Evolutionary conservation across 805 yeast species (phyloP).

Genomic region (Ogataea angusta): DNA sequence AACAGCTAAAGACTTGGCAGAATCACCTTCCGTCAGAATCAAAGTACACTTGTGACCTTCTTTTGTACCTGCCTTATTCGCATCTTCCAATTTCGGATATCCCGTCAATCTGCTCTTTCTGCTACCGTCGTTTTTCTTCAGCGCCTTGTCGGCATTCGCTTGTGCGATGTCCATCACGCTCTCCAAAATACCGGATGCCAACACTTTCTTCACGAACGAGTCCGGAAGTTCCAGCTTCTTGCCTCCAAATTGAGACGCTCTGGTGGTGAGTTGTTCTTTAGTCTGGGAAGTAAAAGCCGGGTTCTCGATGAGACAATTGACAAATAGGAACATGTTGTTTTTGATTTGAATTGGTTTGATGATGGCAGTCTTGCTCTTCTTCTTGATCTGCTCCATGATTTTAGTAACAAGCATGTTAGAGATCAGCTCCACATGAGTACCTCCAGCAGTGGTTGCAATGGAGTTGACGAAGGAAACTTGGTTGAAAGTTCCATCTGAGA

Average conservation of each 20-base stretch:
- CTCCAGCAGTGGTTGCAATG: slow-evolving; percentile 96
- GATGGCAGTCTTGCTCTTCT: slow-evolving; percentile 59
- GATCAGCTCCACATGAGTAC: slow-evolving; percentile 87
- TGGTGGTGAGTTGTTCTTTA: slow-evolving; percentile 90
- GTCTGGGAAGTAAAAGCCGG: slow-evolving; percentile 98
- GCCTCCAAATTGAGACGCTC: slow-evolving; percentile 86
- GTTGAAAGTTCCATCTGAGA: slow-evolving; percentile 84
- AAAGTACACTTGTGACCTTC: slow-evolving; percentile 92
- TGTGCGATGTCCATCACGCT: slow-evolving; percentile 80
- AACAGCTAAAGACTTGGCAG: slow-evolving; percentile 88
- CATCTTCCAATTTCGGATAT: slow-evolving; percentile 88
- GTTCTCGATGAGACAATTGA: slow-evolving; percentile 90
- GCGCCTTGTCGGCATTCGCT: slow-evolving; percentile 81
- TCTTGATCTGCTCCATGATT: slow-evolving; percentile 69
- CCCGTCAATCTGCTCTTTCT: slow-evolving; percentile 83
- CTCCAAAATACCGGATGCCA: slow-evolving; percentile 69
- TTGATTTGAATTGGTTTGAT: slow-evolving; percentile 86
- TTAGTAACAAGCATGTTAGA: slow-evolving; percentile 81
- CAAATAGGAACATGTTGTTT: slow-evolving; percentile 84
- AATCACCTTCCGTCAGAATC: slow-evolving; percentile 94
- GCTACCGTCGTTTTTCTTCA: slow-evolving; percentile 85
- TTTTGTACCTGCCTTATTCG: slow-evolving; percentile 91
- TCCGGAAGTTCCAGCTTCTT: slow-evolving; percentile 71
- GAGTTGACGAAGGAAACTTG: slow-evolving; percentile 97
- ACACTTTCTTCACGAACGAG: slow-evolving; percentile 65